Percentiles rank a stretch among this genome's conserved stretches.
Conservation (phyloP, 345 rosid genomes). For the Aquilaria sinensis region DNA sequence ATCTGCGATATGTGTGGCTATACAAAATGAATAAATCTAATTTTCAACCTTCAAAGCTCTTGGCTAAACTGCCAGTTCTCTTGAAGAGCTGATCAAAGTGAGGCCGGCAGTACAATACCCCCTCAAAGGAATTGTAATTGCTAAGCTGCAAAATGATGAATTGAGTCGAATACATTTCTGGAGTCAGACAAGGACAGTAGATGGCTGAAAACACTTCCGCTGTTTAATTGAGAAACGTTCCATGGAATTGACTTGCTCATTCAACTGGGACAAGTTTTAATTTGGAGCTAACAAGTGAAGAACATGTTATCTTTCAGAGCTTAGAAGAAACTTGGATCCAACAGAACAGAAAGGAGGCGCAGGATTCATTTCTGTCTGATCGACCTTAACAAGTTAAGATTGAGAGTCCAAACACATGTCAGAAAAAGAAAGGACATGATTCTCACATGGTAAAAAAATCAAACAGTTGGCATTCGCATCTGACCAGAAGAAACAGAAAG, state of each 20-base stretch:
- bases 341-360: too few species aligned
- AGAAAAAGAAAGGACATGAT: too few species aligned
- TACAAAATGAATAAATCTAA: neutral
- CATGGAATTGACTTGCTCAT: too few species aligned
- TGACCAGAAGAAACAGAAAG: neutral
- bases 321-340: too few species aligned
- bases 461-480: too few species aligned
- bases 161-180: neutral
- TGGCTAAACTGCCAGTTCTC: conserved; percentile 56
- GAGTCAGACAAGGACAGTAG: neutral
- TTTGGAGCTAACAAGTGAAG: too few species aligned
- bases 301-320: too few species aligned
- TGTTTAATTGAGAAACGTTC: too few species aligned
- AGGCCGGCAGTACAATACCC: conserved; percentile 65
- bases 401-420: too few species aligned
- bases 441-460: neutral
- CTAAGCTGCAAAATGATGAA: conserved; percentile 32
- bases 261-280: too few species aligned
- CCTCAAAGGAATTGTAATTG: conserved; percentile 57
- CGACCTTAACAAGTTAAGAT: too few species aligned
- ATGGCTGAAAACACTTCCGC: neutral
- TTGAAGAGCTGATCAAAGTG: conserved; percentile 67
- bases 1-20: neutral
- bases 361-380: too few species aligned
- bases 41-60: conserved; percentile 56